Evolutionary conservation across 352 stramenopile species (phyloP), one percentile per base, ranked within the genome.

Genomic region (Blastocystis sp.): DNA sequence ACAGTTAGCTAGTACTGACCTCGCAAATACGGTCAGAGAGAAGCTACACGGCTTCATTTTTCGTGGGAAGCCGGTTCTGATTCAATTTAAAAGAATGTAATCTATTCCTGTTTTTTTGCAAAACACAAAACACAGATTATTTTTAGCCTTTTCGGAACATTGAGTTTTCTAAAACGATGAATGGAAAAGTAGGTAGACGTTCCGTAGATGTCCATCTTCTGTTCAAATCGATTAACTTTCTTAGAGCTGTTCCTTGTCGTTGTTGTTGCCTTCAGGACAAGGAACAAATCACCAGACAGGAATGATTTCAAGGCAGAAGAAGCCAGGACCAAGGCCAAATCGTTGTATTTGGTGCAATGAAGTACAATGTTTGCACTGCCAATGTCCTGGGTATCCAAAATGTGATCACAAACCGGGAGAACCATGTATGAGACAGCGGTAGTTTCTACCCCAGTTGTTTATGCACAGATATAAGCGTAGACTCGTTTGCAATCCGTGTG

Each of bases 341-440:
- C 29, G 29, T n/a, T 84, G 73, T 41, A 84, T 84, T 43, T 84
- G 73, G 73, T 84, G 73, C 26, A 84, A 84, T 50, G 73, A 66
- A 68, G 43, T 69, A 9, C 73, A 84, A 15, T 84, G 73, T 18
- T 84, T 55, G 23, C 73, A 84, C 62, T 84, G 73, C 47, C 73
- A 84, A 45, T 84, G 73, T 84, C 73, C 53, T 18, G 73, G 73
- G 29, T 84, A 84, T 26, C 73, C 73, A 23, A 84, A 84, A 53
- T 84, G 73, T 45, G 73, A 84, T 68, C 73, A 84, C 50, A 66
- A 45, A 53, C 39, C 43, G 7, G 73, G 73, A 50, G 73, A 84
- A 7, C 73, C 45, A 29, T 84, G 73, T 66, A 29, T 61, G 3
- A 29, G 73, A 26, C 56, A 64, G 53, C 43, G 73, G 73, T 84